Evolutionary conservation across 352 stramenopile genomes (phyloP).

Genomic region (Peronospora belbahrii): DNA sequence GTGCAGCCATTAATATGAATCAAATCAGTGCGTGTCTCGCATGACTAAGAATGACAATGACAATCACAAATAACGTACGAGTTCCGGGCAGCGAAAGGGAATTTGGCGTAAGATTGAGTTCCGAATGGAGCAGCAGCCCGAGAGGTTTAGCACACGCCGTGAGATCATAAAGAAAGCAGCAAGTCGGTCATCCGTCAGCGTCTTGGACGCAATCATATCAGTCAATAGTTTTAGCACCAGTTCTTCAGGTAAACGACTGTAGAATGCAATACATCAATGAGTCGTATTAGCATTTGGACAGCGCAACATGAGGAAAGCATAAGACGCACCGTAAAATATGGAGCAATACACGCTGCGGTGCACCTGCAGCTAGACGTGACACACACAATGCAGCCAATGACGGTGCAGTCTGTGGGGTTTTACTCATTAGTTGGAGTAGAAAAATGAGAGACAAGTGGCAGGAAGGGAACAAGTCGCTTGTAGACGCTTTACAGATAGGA

Average conservation of each 20-base stretch:
- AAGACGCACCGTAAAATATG: slow-evolving; percentile 48
- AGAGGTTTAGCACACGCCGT: slow-evolving; percentile 61
- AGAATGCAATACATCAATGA: neutral
- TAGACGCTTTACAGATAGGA: neutral
- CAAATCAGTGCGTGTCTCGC: slow-evolving; percentile 1
- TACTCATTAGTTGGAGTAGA: too few relatives aligned
- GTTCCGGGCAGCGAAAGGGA: slow-evolving; percentile 67
- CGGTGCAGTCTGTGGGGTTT: slow-evolving; percentile 24
- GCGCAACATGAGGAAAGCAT: neutral
- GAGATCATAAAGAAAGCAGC: slow-evolving; percentile 75
- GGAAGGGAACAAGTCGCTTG: neutral
- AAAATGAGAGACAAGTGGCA: neutral
- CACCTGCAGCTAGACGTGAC: slow-evolving; percentile 40
- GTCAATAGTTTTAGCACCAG: slow-evolving; percentile 67
- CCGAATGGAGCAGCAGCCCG: slow-evolving; percentile 66
- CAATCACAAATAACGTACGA: slow-evolving; percentile 33
- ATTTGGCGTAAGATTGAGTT: slow-evolving; percentile 86
- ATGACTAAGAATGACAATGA: neutral
- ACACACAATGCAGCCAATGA: slow-evolving; percentile 60
- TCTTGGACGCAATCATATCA: slow-evolving; percentile 63
- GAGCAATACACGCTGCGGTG: slow-evolving; percentile 49
- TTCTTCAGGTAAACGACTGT: slow-evolving; percentile 71
- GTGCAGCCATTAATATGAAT: neutral
- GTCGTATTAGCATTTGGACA: neutral
- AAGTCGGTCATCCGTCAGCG: slow-evolving; percentile 76